Evolutionary conservation across 192 early-diverging fungal species (phyloP).

Genomic region (Kappamyces sp.): DNA sequence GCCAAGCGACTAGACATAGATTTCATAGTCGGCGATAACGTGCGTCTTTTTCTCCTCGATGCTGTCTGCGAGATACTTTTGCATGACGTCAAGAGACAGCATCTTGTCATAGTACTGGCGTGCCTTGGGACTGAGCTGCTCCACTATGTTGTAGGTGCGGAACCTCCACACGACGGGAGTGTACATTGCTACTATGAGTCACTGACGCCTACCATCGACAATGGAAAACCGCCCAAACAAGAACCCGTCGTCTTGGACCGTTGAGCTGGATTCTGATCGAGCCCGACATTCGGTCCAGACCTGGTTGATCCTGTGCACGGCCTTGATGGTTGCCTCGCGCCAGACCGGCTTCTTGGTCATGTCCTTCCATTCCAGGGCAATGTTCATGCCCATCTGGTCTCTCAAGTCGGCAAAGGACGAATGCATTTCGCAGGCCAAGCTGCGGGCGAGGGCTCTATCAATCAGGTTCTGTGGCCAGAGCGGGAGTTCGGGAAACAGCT

Average conservation of each 20-base stretch:
- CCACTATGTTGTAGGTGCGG: background rate
- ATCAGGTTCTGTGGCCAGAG: background rate
- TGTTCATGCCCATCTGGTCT: background rate
- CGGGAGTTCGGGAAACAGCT: background rate
- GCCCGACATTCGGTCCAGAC: background rate
- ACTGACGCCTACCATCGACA: background rate
- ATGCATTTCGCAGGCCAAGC: conserved; percentile 1
- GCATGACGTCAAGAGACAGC: background rate
- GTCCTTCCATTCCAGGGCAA: background rate
- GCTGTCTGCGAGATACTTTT: background rate
- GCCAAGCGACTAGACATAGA: background rate
- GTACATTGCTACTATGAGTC: background rate
- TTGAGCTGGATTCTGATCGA: background rate
- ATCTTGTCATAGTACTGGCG: background rate
- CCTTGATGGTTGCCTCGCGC: background rate
- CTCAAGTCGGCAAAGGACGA: background rate
- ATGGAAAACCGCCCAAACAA: background rate
- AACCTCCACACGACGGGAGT: background rate
- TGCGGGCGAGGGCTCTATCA: background rate
- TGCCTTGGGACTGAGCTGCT: background rate
- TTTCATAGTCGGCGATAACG: background rate
- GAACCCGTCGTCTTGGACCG: background rate
- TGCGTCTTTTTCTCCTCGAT: background rate
- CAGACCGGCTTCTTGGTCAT: background rate
- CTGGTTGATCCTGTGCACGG: background rate